Evolutionary conservation across 2,329 filamentous ascomycete genomes (phyloP).

Genomic region (Ophiocordyceps polyrhachis-furcata): DNA sequence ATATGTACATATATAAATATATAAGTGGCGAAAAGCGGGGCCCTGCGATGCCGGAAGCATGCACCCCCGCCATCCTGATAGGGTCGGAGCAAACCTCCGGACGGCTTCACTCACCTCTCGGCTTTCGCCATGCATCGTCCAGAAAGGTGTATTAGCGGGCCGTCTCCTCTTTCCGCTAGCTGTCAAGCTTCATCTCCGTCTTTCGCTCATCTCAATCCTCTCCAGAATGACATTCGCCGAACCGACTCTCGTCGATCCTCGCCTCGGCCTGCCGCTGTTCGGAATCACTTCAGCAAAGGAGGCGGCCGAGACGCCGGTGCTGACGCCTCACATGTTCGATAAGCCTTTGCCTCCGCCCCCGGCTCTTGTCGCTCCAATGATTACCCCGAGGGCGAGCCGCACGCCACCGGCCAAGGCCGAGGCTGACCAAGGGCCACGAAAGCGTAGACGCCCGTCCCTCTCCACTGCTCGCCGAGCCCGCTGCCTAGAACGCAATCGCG

Average conservation of each 20-base stretch:
- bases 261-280: conserved; percentile 1
- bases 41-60: background rate
- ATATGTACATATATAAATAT: too few relatives aligned
- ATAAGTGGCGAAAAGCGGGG: background rate
- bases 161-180: too few relatives aligned
- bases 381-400: background rate
- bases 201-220: background rate
- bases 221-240: background rate
- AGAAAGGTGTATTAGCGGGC: background rate
- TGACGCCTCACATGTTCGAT: conserved; percentile 3
- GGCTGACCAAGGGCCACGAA: background rate
- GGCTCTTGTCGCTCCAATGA: background rate
- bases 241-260: conserved; percentile 1
- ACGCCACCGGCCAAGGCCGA: background rate
- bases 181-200: too few relatives aligned
- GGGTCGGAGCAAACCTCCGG: background rate
- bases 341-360: background rate
- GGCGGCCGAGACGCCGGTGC: background rate
- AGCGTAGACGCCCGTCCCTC: background rate
- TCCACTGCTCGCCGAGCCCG: conserved; percentile 23
- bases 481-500: conserved; percentile 50
- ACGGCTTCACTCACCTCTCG: background rate
- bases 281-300: conserved; percentile 3
- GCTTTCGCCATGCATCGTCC: background rate
- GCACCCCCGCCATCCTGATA: background rate